A percentile compares a stretch with the other conserved stretches of the same genome.
These are phyloP conservation scores for Populus simonii DNA, from an alignment of 345 rosid genomes.

Conservation along the genomic window DNA sequence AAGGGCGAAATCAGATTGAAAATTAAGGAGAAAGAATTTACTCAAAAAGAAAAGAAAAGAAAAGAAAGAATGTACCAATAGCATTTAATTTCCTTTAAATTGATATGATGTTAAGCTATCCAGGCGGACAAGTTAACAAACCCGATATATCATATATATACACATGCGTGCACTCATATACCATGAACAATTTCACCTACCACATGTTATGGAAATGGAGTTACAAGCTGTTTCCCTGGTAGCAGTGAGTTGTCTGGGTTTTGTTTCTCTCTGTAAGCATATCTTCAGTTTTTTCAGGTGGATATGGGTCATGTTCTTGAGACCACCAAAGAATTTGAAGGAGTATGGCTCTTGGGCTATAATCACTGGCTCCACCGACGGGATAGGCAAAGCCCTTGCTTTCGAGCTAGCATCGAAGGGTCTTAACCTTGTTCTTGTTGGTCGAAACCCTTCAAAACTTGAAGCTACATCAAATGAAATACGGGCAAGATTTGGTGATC, in stretches of 20 bases:
- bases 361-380: conserved; percentile 47
- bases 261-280: conserved; percentile 18
- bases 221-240: not conserved
- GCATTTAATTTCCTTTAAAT: no score
- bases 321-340: conserved; percentile 40
- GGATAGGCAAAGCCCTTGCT: conserved; percentile 49
- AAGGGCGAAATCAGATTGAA: no score
- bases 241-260: conserved; percentile 22
- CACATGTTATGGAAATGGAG: not conserved
- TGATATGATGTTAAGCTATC: no score
- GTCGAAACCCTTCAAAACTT: conserved; percentile 39
- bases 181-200: no score
- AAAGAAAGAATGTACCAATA: no score
- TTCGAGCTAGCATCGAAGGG: conserved; percentile 40
- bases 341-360: conserved; percentile 47
- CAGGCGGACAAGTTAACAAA: no score
- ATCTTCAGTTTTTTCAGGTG: conserved; percentile 24
- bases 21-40: no score
- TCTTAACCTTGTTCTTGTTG: conserved; percentile 38
- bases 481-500: not conserved
- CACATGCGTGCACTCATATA: no score
- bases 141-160: no score
- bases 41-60: no score
- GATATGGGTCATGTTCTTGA: conserved; percentile 35
- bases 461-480: conserved; percentile 24